phyloP scores from a whole-genome alignment of 768 basidiomycete genomes.

The Termitomyces sp. region DNA sequence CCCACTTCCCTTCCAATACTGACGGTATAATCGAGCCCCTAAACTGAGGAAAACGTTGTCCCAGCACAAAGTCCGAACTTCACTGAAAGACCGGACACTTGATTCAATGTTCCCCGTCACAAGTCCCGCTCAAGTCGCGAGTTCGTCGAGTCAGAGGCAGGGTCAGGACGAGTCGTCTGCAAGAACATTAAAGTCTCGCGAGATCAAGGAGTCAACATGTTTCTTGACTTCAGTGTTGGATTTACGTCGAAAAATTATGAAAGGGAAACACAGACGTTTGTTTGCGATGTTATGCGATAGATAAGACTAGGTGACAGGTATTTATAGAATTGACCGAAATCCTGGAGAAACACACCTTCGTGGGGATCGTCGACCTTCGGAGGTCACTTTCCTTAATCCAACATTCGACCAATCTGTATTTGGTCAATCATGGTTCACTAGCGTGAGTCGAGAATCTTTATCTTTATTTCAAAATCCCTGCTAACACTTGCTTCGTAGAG shows the following conservation, averaged over 20 bases:
- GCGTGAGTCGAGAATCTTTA: slow-evolving; percentile 50
- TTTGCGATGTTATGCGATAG: background rate
- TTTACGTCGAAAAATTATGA: slow-evolving; percentile 53
- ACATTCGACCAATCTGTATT: slow-evolving; percentile 81
- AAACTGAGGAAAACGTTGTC: slow-evolving; percentile 50
- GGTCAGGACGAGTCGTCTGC: slow-evolving; percentile 10
- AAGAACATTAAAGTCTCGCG: slow-evolving; percentile 29
- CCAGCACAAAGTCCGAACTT: slow-evolving; percentile 91
- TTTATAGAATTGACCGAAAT: slow-evolving; percentile 76
- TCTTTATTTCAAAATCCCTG: background rate
- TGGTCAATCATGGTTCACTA: slow-evolving; percentile 79
- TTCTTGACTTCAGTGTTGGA: slow-evolving; percentile 67
- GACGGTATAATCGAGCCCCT: background rate
- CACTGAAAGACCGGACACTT: slow-evolving; percentile 79
- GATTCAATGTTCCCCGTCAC: slow-evolving; percentile 88
- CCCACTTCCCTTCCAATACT: background rate
- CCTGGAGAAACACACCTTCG: slow-evolving; percentile 81
- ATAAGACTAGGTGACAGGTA: background rate
- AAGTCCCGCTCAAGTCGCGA: slow-evolving; percentile 42
- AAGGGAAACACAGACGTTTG: slow-evolving; percentile 67
- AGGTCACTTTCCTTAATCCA: slow-evolving; percentile 80
- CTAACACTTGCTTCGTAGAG: slow-evolving; percentile 37
- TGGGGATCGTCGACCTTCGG: slow-evolving; percentile 79
- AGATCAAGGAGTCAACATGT: slow-evolving; percentile 73
- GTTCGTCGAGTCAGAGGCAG: slow-evolving; percentile 15